Conservation (phyloP, 805 yeast genomes). For the Yamadazyma endophytica region DNA sequence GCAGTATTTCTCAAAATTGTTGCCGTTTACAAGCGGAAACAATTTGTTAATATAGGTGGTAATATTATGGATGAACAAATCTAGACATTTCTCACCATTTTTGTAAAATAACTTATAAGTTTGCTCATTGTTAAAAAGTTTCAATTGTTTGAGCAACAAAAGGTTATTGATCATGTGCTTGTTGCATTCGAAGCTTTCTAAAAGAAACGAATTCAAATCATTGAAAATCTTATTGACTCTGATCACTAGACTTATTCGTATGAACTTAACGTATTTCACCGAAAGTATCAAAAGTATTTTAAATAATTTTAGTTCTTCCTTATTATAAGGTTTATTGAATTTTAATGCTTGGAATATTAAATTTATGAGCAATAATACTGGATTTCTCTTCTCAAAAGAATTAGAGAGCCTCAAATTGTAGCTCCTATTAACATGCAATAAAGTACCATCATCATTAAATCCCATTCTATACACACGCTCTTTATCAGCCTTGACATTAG, state of each 20-base stretch:
- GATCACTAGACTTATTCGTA: constrained; percentile 19
- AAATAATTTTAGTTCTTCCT: constrained; percentile 21
- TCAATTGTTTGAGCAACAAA: constrained; percentile 27
- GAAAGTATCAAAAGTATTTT: constrained; percentile 26
- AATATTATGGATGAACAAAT: constrained; percentile 24
- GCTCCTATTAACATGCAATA: constrained; percentile 6
- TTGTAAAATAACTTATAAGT: constrained; percentile 16
- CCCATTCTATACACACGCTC: constrained; percentile 3
- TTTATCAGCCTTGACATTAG: neutral
- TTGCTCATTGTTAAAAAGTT: constrained; percentile 14
- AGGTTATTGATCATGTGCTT: constrained; percentile 29
- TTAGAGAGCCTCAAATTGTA: constrained; percentile 9
- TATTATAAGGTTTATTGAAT: constrained; percentile 5
- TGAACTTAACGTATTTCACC: constrained; percentile 23
- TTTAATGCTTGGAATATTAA: constrained; percentile 27
- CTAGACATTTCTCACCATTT: constrained; percentile 22
- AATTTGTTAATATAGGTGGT: constrained; percentile 23
- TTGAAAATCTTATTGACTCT: constrained; percentile 19
- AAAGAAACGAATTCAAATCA: constrained; percentile 24
- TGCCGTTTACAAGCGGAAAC: constrained; percentile 33
- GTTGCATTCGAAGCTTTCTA: constrained; percentile 32
- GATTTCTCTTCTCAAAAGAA: constrained; percentile 7
- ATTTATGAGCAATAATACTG: constrained; percentile 16
- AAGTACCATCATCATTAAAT: constrained; percentile 21
- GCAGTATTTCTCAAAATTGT: constrained; percentile 35